Evolutionary conservation across 2,329 filamentous ascomycete species (phyloP).

Genomic region (Alternaria sp.): DNA sequence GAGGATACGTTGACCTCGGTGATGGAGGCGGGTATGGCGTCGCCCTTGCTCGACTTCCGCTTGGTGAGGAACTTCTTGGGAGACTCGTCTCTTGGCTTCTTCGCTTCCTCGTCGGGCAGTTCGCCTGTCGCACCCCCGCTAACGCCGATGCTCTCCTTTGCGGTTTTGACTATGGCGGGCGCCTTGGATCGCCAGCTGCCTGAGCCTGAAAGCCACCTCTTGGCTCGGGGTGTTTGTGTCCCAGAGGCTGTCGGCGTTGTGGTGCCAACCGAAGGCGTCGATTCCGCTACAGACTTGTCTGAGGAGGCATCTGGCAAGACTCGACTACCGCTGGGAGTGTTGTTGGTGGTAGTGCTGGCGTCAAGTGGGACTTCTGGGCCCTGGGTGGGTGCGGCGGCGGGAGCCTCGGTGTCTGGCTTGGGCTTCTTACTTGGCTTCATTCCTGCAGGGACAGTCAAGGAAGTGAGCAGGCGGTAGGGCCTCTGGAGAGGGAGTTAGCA

Average conservation of each 20-base stretch:
- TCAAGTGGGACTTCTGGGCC: slow-evolving; percentile 20
- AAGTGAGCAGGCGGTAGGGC: slow-evolving; percentile 24
- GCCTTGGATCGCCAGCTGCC: slow-evolving; percentile 59
- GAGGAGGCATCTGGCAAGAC: slow-evolving; percentile 24
- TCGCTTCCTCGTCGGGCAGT: slow-evolving; percentile 42
- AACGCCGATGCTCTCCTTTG: slow-evolving; percentile 57
- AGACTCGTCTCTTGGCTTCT: slow-evolving; percentile 37
- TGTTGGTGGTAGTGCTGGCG: slow-evolving; percentile 13
- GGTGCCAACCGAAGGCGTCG: slow-evolving; percentile 20
- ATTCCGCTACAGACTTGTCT: slow-evolving; percentile 22
- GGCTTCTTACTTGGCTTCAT: slow-evolving; percentile 55
- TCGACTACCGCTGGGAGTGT: slow-evolving; percentile 27
- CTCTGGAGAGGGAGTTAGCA: slow-evolving; percentile 25
- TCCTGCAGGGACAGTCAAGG: slow-evolving; percentile 23
- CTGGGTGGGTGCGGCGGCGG: slow-evolving; percentile 20
- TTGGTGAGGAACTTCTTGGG: slow-evolving; percentile 52
- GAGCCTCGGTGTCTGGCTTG: slow-evolving; percentile 49
- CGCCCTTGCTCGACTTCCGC: slow-evolving; percentile 57
- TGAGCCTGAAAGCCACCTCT: slow-evolving; percentile 55
- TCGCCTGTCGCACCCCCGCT: slow-evolving; percentile 55
- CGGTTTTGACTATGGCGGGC: slow-evolving; percentile 56
- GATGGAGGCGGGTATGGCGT: slow-evolving; percentile 54
- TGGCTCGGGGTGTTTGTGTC: slow-evolving; percentile 34
- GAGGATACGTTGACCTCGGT: slow-evolving; percentile 57
- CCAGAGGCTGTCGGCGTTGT: slow-evolving; percentile 26